phyloP scores from a whole-genome alignment of 2,329 filamentous ascomycete genomes.

The Stemphylium beticola region DNA sequence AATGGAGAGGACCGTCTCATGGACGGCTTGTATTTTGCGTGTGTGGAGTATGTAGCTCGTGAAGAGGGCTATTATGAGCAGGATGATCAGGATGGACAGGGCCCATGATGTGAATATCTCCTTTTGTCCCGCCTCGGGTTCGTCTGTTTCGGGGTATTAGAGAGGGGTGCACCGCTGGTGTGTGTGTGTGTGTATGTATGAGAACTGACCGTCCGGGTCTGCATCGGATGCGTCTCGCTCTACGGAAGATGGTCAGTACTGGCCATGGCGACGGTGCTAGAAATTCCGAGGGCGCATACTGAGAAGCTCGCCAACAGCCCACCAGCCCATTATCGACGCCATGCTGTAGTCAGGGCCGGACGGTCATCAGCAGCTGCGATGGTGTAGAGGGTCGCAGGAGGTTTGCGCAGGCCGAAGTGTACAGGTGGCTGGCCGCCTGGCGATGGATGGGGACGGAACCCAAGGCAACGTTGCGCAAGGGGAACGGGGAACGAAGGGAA shows the following conservation, averaged over 20 bases:
- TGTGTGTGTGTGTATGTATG: neutral
- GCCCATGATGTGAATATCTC: conserved; percentile 97
- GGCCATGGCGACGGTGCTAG: neutral
- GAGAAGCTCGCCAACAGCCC: conserved; percentile 47
- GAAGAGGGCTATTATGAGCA: conserved; percentile 93
- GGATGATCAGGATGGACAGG: conserved; percentile 92
- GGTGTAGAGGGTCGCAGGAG: conserved; percentile 9
- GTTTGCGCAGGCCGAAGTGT: conserved; percentile 12
- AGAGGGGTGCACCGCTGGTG: conserved; percentile 15
- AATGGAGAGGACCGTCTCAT: conserved; percentile 98
- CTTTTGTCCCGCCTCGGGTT: conserved; percentile 83
- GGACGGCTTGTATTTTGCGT: conserved; percentile 94
- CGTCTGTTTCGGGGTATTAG: conserved; percentile 58
- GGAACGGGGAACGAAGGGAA: neutral
- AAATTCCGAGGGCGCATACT: conserved; percentile 39
- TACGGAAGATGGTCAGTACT: conserved; percentile 23
- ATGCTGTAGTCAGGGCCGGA: conserved; percentile 40
- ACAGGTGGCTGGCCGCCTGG: conserved; percentile 12
- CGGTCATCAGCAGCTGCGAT: conserved; percentile 36
- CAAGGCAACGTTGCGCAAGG: conserved; percentile 31
- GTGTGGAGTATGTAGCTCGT: conserved; percentile 97
- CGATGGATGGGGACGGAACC: too few species aligned
- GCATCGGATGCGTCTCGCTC: conserved; percentile 55
- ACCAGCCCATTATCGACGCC: conserved; percentile 47
- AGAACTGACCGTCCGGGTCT: conserved; percentile 53